Conservation (phyloP, 768 basidiomycete species). For the Leccinum subgranulosum region DNA sequence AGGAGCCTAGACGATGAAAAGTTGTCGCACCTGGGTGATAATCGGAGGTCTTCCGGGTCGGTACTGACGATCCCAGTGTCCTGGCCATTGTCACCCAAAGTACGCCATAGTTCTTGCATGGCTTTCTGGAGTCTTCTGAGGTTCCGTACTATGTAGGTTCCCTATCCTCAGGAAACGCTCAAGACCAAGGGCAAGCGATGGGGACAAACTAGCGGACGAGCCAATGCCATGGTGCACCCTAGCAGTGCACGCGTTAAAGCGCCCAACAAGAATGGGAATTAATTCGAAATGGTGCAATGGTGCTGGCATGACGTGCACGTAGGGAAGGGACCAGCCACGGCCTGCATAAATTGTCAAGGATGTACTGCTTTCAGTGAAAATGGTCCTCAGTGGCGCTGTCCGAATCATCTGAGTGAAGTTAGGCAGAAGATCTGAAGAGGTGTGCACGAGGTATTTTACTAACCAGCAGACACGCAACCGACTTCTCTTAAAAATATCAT, state of each 20-base stretch:
- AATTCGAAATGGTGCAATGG: neutral
- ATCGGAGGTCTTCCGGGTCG: too few species aligned
- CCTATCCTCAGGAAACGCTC: neutral
- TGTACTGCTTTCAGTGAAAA: neutral
- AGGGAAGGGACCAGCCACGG: neutral
- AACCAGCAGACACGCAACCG: neutral
- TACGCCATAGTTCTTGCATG: conserved; percentile 44
- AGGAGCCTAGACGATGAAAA: too few species aligned
- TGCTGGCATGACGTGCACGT: conserved; percentile 9
- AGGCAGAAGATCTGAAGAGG: neutral
- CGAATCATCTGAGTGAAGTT: conserved; percentile 11
- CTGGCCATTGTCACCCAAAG: conserved; percentile 30
- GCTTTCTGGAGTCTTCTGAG: conserved; percentile 47
- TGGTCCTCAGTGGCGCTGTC: conserved; percentile 3
- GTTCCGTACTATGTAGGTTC: conserved; percentile 47
- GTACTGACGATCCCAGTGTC: too few species aligned
- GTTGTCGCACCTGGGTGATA: too few species aligned
- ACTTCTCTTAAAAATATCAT: neutral
- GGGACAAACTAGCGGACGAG: too few species aligned
- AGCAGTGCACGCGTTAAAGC: conserved; percentile 17
- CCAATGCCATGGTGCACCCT: conserved; percentile 23
- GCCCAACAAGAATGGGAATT: conserved; percentile 9
- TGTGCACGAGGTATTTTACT: neutral
- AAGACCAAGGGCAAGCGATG: conserved; percentile 3
- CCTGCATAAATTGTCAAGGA: neutral